A percentile compares a stretch with the other conserved stretches of the same genome.
These are phyloP conservation scores for Drechslerella dactyloides DNA, from an alignment of 2,329 filamentous ascomycete genomes.

Conservation along the genomic window DNA sequence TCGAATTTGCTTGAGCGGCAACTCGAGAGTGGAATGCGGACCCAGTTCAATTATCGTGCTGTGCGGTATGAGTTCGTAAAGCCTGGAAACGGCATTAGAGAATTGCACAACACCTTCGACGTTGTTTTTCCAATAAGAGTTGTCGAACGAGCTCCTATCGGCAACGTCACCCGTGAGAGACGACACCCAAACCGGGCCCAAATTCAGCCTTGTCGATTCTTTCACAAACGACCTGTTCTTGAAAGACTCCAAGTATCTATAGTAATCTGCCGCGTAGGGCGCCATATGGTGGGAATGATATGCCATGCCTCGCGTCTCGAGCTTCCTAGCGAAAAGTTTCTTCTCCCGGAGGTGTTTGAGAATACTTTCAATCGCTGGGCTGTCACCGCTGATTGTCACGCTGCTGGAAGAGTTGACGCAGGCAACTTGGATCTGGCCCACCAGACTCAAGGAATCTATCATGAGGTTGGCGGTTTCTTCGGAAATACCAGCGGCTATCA, in stretches of 20 bases:
- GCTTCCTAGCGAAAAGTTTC: conserved; percentile 54
- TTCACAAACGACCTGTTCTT: not conserved
- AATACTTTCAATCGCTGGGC: conserved; percentile 55
- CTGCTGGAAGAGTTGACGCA: conserved; percentile 55
- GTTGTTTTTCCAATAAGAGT: conserved; percentile 55
- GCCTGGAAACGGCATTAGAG: conserved; percentile 54
- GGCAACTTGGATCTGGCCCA: not conserved
- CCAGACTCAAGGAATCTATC: not conserved
- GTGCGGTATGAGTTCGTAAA: not conserved
- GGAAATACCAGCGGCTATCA: conserved; percentile 58
- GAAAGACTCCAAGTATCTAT: conserved; percentile 46
- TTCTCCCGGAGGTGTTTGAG: not conserved
- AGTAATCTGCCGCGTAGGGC: conserved; percentile 56
- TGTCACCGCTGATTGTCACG: conserved; percentile 55
- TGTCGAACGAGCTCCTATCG: conserved; percentile 52
- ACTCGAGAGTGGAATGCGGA: conserved; percentile 49
- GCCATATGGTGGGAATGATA: conserved; percentile 61
- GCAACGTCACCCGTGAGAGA: conserved; percentile 53
- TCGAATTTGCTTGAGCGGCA: conserved; percentile 33
- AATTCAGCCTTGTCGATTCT: conserved; percentile 53
- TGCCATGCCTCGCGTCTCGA: conserved; percentile 58
- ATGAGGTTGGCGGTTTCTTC: conserved; percentile 53
- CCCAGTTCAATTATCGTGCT: conserved; percentile 43
- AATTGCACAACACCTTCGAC: conserved; percentile 58
- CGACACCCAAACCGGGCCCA: conserved; percentile 55